Conservation (phyloP, 441 rosid species). For the Syzygium malaccense region DNA sequence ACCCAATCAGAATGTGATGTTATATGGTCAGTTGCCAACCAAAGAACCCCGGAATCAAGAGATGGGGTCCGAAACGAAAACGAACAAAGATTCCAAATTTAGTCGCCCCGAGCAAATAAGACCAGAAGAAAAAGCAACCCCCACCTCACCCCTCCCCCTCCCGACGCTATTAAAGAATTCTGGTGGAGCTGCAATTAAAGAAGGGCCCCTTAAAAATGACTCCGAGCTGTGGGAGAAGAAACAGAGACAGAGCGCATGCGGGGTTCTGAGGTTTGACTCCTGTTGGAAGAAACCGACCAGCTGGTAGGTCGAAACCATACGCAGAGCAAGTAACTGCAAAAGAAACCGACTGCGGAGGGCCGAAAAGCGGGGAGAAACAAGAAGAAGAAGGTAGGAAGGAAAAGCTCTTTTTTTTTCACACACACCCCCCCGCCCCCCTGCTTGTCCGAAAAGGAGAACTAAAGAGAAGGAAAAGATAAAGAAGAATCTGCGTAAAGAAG, state of each 20-base stretch:
- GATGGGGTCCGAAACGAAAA: background rate
- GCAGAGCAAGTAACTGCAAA: background rate
- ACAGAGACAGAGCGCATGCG: background rate
- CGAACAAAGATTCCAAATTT: background rate
- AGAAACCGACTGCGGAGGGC: background rate
- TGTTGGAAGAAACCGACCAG: background rate
- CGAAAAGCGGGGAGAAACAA: background rate
- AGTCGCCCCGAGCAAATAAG: background rate
- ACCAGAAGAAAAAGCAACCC: background rate
- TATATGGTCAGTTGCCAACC: background rate
- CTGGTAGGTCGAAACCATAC: background rate
- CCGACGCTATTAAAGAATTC: background rate
- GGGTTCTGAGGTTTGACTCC: background rate
- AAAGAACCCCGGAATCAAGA: background rate
- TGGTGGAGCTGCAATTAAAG: background rate
- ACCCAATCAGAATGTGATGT: background rate
- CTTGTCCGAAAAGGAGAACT: background rate
- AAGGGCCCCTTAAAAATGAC: background rate
- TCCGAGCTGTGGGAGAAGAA: background rate
- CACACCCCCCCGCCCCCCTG: background rate
- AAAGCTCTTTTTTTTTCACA: background rate
- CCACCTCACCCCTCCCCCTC: background rate
- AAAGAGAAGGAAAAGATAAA: background rate
- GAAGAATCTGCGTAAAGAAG: conserved; percentile 28
- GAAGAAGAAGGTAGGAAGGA: background rate